Conservation (phyloP, 306 rosid genomes). For the Vigna angularis region DNA sequence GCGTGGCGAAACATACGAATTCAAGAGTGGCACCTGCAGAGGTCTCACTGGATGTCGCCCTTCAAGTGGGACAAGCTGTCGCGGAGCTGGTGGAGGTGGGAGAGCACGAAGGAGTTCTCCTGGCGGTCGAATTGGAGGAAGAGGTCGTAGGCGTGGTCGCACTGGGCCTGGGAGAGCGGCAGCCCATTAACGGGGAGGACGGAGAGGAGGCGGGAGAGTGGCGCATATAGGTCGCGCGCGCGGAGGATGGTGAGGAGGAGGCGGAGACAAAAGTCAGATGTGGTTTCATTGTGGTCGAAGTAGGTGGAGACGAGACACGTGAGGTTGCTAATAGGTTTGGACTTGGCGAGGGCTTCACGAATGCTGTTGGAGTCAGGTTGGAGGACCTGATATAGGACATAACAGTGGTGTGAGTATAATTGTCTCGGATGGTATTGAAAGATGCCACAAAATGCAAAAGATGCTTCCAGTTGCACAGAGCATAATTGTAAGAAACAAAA, state of each 20-base stretch:
- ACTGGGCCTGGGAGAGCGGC: constrained; percentile 48
- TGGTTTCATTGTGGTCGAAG: constrained; percentile 67
- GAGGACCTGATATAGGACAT: constrained; percentile 54
- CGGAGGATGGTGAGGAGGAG: constrained; percentile 48
- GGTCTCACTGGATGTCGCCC: constrained; percentile 53
- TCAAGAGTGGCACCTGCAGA: constrained; percentile 54
- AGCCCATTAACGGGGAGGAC: constrained; percentile 44
- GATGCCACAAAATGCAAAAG: neutral
- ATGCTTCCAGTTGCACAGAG: constrained; percentile 17
- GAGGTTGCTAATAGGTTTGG: constrained; percentile 44
- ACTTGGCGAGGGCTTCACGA: constrained; percentile 53
- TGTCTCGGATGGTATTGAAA: neutral
- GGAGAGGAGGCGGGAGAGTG: constrained; percentile 53
- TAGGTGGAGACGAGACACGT: constrained; percentile 60
- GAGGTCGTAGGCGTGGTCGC: constrained; percentile 53
- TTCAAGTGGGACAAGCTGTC: constrained; percentile 55
- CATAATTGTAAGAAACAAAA: constrained; percentile 15
- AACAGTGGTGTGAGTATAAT: constrained; percentile 29
- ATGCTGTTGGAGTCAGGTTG: constrained; percentile 62
- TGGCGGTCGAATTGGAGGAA: constrained; percentile 53
- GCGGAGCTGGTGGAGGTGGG: constrained; percentile 48
- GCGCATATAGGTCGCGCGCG: constrained; percentile 49
- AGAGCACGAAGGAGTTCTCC: constrained; percentile 59
- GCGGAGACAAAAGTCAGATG: constrained; percentile 60
- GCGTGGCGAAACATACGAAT: constrained; percentile 54